Base-by-base conservation (phyloP, 345 rosid species). In the Eucalyptus sp. region DNA sequence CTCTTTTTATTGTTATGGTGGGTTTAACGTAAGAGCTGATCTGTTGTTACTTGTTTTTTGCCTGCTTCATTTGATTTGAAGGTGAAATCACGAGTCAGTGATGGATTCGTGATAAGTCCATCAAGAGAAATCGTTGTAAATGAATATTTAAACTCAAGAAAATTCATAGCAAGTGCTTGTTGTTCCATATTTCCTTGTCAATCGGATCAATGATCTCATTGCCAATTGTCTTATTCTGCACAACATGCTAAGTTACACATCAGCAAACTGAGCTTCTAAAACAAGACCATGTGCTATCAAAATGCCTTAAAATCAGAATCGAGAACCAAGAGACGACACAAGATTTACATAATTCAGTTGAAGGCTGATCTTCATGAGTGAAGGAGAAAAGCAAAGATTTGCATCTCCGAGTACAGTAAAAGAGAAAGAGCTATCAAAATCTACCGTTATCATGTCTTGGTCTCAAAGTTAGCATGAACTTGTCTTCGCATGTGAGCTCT, bases 261-360 rank as follows among this genome's bases (percentile, higher is more conserved):
- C 37, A 29, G 71, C 71, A 62, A 62, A 62, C 37, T 29, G 33
- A 13, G 0, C 0, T 27, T 12, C 33, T 62, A 62, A 62, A 29
- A 66, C 3, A 31, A 66, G 29, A 31, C 0, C 71, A 2, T 29
- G 31, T 60, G 71, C 71, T 64, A 66, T 66, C 41, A 66, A 66
- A 31, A 15, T 66, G 79, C 79, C 79, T n/a, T 66, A 31, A 66
- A 66, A 66, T 0, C 76, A 62, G 31, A 29, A 13, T 29, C 17
- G 0, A 62, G 71, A 62, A 29, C 33, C 71, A 29, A 29, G 17
- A 13, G 71, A 29, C 2, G n/a, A 29, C 10, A 13, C 16, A 29
- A 29, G 17, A 62, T 62, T 62, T 29, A 62, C 5, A 13, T 29
- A 37, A 62, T 62, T 7, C 33, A 62, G 71, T 7, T 0, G 0